Conservation (phyloP, 495 filamentous ascomycete genomes). For the Aspergillus diversus region DNA sequence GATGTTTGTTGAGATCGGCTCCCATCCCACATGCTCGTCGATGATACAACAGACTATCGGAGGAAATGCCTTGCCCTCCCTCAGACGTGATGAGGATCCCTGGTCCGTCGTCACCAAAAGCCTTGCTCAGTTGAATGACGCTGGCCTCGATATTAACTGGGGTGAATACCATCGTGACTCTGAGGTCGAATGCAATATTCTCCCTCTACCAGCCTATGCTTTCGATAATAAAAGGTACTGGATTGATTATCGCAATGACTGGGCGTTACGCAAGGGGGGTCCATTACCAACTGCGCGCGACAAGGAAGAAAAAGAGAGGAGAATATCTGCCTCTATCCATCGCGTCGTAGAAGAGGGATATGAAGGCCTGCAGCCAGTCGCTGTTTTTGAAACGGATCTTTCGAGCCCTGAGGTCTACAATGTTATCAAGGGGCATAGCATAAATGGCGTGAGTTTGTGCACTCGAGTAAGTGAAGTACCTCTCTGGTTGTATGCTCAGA, state of each 20-base stretch:
- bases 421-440: constrained; percentile 33
- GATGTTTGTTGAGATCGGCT: constrained; percentile 42
- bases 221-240: constrained; percentile 37
- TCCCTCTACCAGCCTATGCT: background rate
- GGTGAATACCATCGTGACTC: constrained; percentile 49
- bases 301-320: background rate
- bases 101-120: constrained; percentile 60
- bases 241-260: constrained; percentile 31
- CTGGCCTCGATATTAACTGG: constrained; percentile 67
- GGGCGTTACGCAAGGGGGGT: constrained; percentile 36
- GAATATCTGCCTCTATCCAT: constrained; percentile 18
- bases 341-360: constrained; percentile 29
- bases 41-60: constrained; percentile 28
- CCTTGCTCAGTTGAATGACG: constrained; percentile 56
- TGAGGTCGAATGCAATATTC: too few species aligned
- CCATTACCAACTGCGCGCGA: background rate
- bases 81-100: constrained; percentile 37
- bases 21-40: constrained; percentile 31
- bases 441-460: constrained; percentile 35
- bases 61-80: constrained; percentile 47
- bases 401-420: constrained; percentile 30
- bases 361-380: constrained; percentile 12
- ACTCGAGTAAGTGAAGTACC: constrained; percentile 36
- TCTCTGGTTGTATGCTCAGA: background rate
- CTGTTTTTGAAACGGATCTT: constrained; percentile 32